Evolutionary conservation across 2,329 filamentous ascomycete species (phyloP).

Genomic region (Aureobasidium sp.): DNA sequence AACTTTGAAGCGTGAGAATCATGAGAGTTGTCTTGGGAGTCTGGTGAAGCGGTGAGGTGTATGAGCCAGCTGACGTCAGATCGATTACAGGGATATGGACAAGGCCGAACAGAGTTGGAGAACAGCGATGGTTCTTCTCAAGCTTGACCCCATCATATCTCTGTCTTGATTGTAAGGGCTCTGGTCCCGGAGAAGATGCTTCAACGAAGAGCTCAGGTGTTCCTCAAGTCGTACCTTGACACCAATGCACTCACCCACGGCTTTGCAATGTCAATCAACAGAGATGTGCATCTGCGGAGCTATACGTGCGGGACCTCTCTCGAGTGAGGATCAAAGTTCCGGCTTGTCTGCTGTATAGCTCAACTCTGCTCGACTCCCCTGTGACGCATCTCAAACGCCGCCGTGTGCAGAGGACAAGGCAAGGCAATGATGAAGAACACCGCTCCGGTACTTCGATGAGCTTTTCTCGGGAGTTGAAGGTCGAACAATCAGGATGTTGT

Average conservation of each 20-base stretch:
- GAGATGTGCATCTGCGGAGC: slow-evolving; percentile 21
- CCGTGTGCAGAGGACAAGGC: neutral
- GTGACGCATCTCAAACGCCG: slow-evolving; percentile 10
- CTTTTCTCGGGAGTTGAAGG: slow-evolving; percentile 7
- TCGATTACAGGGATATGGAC: slow-evolving; percentile 9
- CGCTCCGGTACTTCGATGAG: neutral
- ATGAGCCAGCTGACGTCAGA: slow-evolving; percentile 10
- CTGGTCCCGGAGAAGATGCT: neutral
- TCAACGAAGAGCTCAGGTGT: neutral
- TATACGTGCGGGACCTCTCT: slow-evolving; percentile 66
- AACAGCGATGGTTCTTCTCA: slow-evolving; percentile 17
- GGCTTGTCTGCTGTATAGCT: slow-evolving; percentile 62
- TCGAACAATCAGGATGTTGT: neutral
- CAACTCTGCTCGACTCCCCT: slow-evolving; percentile 16
- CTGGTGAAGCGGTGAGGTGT: slow-evolving; percentile 21
- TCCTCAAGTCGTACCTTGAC: neutral
- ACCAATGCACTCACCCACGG: slow-evolving; percentile 4
- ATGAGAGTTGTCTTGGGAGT: slow-evolving; percentile 7
- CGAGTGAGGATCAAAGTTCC: slow-evolving; percentile 88
- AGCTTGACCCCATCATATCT: slow-evolving; percentile 5
- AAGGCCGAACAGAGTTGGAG: slow-evolving; percentile 9
- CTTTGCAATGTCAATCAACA: slow-evolving; percentile 14
- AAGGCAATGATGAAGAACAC: slow-evolving; percentile 12
- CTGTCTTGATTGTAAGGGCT: neutral
- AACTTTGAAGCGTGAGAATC: slow-evolving; percentile 15